Percentiles rank a stretch among this genome's conserved stretches.
Evolutionary conservation across 208 protist genomes (phyloP).

Genomic region (Acanthamoeba sp.): DNA sequence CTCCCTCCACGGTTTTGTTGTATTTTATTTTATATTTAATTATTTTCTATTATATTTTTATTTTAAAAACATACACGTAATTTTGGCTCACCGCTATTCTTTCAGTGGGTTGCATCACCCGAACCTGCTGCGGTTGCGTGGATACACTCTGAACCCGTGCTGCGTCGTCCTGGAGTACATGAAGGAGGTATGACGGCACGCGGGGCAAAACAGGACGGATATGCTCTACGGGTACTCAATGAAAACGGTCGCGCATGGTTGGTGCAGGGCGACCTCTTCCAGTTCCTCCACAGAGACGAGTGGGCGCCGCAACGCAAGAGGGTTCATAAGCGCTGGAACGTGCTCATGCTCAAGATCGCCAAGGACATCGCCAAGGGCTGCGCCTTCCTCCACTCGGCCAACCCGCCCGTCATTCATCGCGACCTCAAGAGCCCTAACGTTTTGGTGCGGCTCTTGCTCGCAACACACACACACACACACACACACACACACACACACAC

Average conservation of each 20-base stretch:
- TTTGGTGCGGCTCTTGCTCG: constrained; percentile 47
- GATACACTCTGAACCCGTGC: constrained; percentile 51
- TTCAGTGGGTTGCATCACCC: constrained; percentile 54
- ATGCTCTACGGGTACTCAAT: too few relatives aligned
- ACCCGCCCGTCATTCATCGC: constrained; percentile 82
- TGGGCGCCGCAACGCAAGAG: neutral
- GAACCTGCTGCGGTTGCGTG: constrained; percentile 17
- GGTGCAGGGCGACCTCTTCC: constrained; percentile 40
- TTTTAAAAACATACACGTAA: too few relatives aligned
- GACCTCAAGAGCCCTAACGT: constrained; percentile 84
- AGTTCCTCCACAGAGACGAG: constrained; percentile 36
- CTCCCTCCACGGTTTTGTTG: neutral
- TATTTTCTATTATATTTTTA: too few relatives aligned
- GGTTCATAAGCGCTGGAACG: constrained; percentile 16
- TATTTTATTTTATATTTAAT: neutral
- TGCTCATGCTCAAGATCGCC: constrained; percentile 78
- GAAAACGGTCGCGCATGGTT: too few relatives aligned
- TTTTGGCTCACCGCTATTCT: neutral
- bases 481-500: neutral
- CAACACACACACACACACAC: neutral
- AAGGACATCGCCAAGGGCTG: constrained; percentile 83
- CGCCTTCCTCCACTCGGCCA: constrained; percentile 80
- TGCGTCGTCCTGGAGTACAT: constrained; percentile 66
- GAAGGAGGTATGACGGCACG: constrained; percentile 1
- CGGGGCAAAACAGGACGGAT: too few relatives aligned